Conservation (phyloP, 2,329 filamentous ascomycete genomes). For the Cladophialophora psammophila region DNA sequence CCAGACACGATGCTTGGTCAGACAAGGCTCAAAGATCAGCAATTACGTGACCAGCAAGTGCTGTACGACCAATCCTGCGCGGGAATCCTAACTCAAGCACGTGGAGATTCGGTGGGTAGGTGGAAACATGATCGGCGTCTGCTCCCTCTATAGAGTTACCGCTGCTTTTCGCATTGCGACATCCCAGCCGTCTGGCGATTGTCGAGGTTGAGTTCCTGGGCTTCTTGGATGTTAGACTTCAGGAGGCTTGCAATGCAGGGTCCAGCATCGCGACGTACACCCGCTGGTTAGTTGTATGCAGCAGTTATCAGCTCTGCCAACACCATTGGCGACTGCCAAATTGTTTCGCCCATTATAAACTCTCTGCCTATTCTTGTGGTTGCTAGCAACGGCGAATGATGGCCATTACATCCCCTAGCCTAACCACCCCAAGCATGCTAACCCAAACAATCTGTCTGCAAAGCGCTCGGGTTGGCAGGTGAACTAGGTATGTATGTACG, state of each 20-base stretch:
- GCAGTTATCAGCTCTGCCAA: neutral
- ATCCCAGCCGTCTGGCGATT: neutral
- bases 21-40: conserved; percentile 6
- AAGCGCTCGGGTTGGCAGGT: neutral
- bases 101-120: neutral
- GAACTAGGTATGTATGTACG: neutral
- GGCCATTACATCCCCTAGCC: conserved; percentile 8
- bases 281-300: neutral
- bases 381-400: neutral
- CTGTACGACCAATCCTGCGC: neutral
- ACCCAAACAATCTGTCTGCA: neutral
- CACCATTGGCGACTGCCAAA: neutral
- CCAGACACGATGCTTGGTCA: neutral
- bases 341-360: neutral
- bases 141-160: neutral
- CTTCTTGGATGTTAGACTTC: neutral
- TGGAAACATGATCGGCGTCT: neutral
- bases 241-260: conserved; percentile 4
- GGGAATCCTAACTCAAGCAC: neutral
- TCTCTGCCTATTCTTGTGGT: neutral
- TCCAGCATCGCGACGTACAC: neutral
- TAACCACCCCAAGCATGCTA: neutral
- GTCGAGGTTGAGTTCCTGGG: neutral
- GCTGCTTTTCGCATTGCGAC: neutral
- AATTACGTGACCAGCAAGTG: conserved; percentile 14